Evolutionary conservation across 2,329 filamentous ascomycete species (phyloP).

Genomic region (Keithomyces neogunnii): DNA sequence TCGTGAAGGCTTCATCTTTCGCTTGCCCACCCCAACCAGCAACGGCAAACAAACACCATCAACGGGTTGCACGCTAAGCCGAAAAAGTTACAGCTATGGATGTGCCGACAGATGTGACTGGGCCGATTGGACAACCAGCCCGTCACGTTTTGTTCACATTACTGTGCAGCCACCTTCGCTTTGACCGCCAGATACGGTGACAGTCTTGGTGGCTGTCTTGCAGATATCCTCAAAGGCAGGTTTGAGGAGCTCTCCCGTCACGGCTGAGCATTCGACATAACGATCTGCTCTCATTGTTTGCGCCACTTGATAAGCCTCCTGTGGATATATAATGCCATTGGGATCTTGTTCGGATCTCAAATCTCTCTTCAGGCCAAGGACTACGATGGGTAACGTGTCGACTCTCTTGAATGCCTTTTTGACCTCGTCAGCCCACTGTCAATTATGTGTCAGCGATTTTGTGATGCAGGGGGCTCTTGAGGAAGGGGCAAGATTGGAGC

Average conservation of each 20-base stretch:
- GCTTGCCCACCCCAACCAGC: background rate
- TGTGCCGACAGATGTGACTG: background rate
- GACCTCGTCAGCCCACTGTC: conserved; percentile 49
- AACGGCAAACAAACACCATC: background rate
- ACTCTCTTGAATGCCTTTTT: conserved; percentile 37
- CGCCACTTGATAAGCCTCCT: conserved; percentile 48
- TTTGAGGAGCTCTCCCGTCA: conserved; percentile 49
- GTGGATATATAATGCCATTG: conserved; percentile 52
- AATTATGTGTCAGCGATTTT: background rate
- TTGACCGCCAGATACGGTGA: conserved; percentile 38
- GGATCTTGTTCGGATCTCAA: conserved; percentile 48
- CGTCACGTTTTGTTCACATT: conserved; percentile 41
- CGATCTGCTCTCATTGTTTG: conserved; percentile 53
- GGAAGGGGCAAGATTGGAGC: background rate
- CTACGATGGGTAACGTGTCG: conserved; percentile 43
- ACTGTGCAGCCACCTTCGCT: conserved; percentile 46
- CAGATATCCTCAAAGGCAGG: conserved; percentile 54
- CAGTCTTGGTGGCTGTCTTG: conserved; percentile 42
- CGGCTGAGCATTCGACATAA: conserved; percentile 56
- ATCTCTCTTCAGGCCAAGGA: conserved; percentile 54
- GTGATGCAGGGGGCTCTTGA: conserved; percentile 5
- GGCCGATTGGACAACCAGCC: background rate
- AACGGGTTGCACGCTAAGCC: no score
- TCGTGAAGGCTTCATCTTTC: conserved; percentile 12
- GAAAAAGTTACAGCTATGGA: no score